These are phyloP conservation scores for Fusarium acutatum DNA, from an alignment of 2,329 filamentous ascomycete genomes.

Conservation along the genomic window DNA sequence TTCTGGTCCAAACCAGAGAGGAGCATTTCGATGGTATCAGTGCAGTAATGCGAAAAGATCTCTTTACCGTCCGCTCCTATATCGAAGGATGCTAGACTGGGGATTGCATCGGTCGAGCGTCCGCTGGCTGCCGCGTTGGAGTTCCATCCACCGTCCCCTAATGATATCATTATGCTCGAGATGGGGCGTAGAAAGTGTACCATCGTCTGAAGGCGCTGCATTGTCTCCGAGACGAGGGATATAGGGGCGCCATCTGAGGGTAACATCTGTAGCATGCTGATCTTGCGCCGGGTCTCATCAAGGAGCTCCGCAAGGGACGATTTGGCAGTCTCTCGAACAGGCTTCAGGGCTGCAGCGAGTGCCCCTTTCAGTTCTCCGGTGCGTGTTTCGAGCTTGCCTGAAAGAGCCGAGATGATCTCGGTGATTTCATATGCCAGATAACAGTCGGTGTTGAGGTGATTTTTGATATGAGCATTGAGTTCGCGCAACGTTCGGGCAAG, in stretches of 20 bases:
- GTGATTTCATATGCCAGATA: constrained; percentile 96
- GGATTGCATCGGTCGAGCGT: constrained; percentile 69
- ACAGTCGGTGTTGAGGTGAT: constrained; percentile 88
- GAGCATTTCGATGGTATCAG: constrained; percentile 86
- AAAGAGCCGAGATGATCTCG: constrained; percentile 84
- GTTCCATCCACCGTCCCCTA: constrained; percentile 93
- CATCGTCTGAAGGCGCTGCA: constrained; percentile 87
- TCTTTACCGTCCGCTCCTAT: constrained; percentile 87
- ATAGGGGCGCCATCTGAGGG: constrained; percentile 82
- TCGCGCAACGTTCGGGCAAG: constrained; percentile 87
- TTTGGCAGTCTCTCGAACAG: constrained; percentile 91
- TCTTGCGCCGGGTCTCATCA: constrained; percentile 80
- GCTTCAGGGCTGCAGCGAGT: constrained; percentile 85
- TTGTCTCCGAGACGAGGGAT: constrained; percentile 81
- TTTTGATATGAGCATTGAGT: constrained; percentile 87
- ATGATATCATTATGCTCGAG: constrained; percentile 87
- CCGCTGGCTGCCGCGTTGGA: constrained; percentile 59
- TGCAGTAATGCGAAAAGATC: constrained; percentile 88
- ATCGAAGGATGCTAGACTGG: constrained; percentile 81
- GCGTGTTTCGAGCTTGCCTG: constrained; percentile 79
- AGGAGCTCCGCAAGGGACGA: constrained; percentile 82
- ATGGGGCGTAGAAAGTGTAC: constrained; percentile 86
- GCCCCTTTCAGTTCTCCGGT: constrained; percentile 87
- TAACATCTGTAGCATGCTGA: constrained; percentile 71
- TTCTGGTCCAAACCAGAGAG: constrained; percentile 80